Evolutionary conservation across 805 yeast species (phyloP).

Genomic region (Maudiozyma turicensis): DNA sequence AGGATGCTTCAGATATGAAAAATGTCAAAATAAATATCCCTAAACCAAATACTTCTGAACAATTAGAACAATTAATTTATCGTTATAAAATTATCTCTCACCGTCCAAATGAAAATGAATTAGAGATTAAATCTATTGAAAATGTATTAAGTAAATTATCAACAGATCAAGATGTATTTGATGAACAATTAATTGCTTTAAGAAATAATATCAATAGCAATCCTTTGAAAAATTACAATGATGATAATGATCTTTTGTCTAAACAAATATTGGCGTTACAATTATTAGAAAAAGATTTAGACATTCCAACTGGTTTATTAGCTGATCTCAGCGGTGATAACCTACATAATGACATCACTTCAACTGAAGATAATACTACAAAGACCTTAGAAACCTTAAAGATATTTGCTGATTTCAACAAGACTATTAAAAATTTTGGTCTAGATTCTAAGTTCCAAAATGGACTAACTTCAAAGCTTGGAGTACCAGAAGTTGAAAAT

Average conservation of each 20-base stretch:
- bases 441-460: slow-evolving; percentile 23
- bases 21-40: slow-evolving; percentile 14
- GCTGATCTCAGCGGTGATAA: slow-evolving; percentile 12
- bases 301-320: slow-evolving; percentile 48
- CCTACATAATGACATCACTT: neutral
- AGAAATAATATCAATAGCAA: slow-evolving; percentile 12
- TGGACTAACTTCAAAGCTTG: slow-evolving; percentile 31
- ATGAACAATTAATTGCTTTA: slow-evolving; percentile 22
- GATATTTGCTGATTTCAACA: slow-evolving; percentile 22
- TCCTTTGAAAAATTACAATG: neutral
- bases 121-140: slow-evolving; percentile 39
- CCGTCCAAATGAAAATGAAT: slow-evolving; percentile 16
- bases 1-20: neutral
- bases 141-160: slow-evolving; percentile 34
- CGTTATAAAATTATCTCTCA: slow-evolving; percentile 26
- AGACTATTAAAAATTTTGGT: slow-evolving; percentile 25
- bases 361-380: neutral
- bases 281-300: slow-evolving; percentile 53
- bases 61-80: slow-evolving; percentile 24
- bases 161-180: slow-evolving; percentile 32
- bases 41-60: slow-evolving; percentile 17
- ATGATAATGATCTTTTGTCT: slow-evolving; percentile 31
- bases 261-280: slow-evolving; percentile 59
- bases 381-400: slow-evolving; percentile 14
- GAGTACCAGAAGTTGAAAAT: slow-evolving; percentile 43